Evolutionary conservation across 345 rosid species (phyloP).

Genomic region (Boechera stricta): DNA sequence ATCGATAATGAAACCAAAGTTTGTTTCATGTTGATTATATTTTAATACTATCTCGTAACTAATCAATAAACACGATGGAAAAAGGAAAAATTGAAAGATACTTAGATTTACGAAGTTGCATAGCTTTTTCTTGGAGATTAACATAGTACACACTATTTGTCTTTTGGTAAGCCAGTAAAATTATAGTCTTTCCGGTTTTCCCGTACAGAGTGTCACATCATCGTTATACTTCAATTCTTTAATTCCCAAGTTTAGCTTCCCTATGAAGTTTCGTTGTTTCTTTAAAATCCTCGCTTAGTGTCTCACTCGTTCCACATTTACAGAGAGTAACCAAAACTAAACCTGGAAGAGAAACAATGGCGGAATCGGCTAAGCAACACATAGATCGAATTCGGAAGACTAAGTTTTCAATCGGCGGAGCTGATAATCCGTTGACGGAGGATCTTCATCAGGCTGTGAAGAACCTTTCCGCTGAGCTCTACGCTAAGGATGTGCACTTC

Average conservation of each 20-base stretch:
- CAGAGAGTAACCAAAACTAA: conserved; percentile 16
- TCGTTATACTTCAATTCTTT: conserved; percentile 1
- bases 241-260: conserved; percentile 26
- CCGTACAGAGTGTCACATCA: conserved; percentile 7
- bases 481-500: conserved; percentile 69
- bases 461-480: conserved; percentile 72
- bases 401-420: conserved; percentile 62
- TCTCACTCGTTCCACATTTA: background rate
- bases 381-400: conserved; percentile 54
- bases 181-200: conserved; percentile 4
- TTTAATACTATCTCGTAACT: background rate
- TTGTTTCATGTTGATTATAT: background rate
- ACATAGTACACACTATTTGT: background rate
- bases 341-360: conserved; percentile 1
- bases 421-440: conserved; percentile 52
- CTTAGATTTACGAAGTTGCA: conserved; percentile 19
- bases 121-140: background rate
- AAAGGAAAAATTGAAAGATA: background rate
- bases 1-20: background rate
- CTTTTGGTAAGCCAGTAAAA: conserved; percentile 18
- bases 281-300: background rate
- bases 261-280: conserved; percentile 23
- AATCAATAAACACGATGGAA: background rate
- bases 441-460: conserved; percentile 69
- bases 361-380: conserved; percentile 50